A percentile compares a stretch with the other conserved stretches of the same genome.
These are phyloP conservation scores for Amphibolis antarctica DNA, from an alignment of 106 monocot genomes.

Conservation along the genomic window DNA sequence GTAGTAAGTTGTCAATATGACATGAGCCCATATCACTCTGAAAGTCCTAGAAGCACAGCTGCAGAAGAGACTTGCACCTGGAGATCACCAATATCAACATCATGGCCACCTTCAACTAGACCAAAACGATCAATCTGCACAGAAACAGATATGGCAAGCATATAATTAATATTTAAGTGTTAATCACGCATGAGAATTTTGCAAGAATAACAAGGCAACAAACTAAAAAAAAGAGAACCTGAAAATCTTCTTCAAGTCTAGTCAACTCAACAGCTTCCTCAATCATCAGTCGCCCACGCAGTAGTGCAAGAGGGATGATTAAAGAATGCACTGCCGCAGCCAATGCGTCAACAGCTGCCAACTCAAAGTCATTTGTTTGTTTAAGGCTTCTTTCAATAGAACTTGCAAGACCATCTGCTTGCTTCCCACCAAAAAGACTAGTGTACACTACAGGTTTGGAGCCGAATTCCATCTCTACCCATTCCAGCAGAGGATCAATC, in stretches of 20 bases:
- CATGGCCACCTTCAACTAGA: slow-evolving; percentile 95
- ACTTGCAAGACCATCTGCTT: slow-evolving; percentile 46
- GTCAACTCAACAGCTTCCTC: slow-evolving; percentile 82
- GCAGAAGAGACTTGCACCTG: slow-evolving; percentile 87
- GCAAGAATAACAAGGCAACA: background rate
- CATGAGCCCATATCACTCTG: slow-evolving; percentile 7
- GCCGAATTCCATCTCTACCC: slow-evolving; percentile 86
- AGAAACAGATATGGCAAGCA: background rate
- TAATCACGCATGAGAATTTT: background rate
- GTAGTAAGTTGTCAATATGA: too few species aligned
- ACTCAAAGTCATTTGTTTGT: slow-evolving; percentile 55
- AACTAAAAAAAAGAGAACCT: slow-evolving; percentile 27
- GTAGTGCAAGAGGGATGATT: slow-evolving; percentile 71
- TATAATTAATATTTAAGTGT: background rate
- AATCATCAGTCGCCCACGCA: slow-evolving; percentile 46
- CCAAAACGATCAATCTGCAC: slow-evolving; percentile 83
- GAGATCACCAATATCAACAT: slow-evolving; percentile 96
- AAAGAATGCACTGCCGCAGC: slow-evolving; percentile 87
- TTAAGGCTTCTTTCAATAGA: slow-evolving; percentile 52
- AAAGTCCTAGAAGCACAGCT: slow-evolving; percentile 65
- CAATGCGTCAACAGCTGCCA: slow-evolving; percentile 85
- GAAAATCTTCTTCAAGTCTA: slow-evolving; percentile 92
- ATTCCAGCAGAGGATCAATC: slow-evolving; percentile 69
- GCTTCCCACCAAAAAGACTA: slow-evolving; percentile 69
- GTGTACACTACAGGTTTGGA: slow-evolving; percentile 46